phyloP scores from a whole-genome alignment of 2,329 filamentous ascomycete genomes.

The Pseudopyricularia cyperi region DNA sequence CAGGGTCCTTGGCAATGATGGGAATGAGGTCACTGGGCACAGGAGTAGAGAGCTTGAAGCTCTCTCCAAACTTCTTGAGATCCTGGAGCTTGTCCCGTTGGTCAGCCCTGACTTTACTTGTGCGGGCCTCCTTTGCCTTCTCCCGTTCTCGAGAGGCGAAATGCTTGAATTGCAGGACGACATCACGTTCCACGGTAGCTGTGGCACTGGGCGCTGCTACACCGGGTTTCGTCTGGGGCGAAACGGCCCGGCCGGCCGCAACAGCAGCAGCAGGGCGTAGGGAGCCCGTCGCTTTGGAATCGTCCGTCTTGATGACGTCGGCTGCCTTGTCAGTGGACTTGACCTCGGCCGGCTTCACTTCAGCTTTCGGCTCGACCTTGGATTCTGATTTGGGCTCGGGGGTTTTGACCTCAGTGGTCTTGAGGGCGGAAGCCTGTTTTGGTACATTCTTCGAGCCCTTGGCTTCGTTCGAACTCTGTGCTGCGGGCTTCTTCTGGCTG shows the following conservation, averaged over 20 bases:
- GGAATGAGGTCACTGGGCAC: constrained; percentile 85
- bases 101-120: constrained; percentile 52
- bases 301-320: constrained; percentile 3
- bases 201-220: constrained; percentile 37
- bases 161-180: constrained; percentile 49
- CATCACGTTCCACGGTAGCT: constrained; percentile 47
- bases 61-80: constrained; percentile 85
- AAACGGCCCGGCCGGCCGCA: constrained; percentile 25
- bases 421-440: constrained; percentile 21
- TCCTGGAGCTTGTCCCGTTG: constrained; percentile 90
- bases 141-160: constrained; percentile 46
- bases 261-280: constrained; percentile 16
- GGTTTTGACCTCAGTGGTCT: constrained; percentile 20
- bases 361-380: constrained; percentile 21
- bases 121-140: constrained; percentile 41
- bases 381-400: constrained; percentile 10
- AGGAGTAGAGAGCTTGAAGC: constrained; percentile 87
- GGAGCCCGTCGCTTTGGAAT: constrained; percentile 6
- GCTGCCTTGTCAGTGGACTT: constrained; percentile 12
- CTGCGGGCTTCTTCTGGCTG: constrained; percentile 18
- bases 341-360: constrained; percentile 15
- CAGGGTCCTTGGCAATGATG: constrained; percentile 93
- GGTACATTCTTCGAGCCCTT: neutral
- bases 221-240: constrained; percentile 25
- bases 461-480: neutral